phyloP scores from a whole-genome alignment of 495 filamentous ascomycete genomes.

The Schizothecium vesticola region DNA sequence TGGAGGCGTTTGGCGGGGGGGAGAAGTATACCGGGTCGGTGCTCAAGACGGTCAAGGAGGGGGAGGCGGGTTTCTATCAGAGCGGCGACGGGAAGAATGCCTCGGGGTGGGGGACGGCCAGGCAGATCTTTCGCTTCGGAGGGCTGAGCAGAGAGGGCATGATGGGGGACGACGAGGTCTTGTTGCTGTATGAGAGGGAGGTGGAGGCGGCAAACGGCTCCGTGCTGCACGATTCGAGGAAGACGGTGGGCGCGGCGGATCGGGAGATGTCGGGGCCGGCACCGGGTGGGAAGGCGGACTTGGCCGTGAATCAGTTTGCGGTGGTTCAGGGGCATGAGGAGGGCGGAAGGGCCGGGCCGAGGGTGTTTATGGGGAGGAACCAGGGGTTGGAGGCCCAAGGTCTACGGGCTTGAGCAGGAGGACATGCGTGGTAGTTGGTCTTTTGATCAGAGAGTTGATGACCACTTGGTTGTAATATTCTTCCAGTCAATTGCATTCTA shows the following conservation, averaged over 20 bases:
- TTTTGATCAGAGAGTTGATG: background rate
- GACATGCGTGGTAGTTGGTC: background rate
- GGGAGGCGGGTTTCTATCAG: constrained; percentile 48
- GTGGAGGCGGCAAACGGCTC: constrained; percentile 27
- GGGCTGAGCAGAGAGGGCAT: constrained; percentile 15
- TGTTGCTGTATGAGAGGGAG: constrained; percentile 31
- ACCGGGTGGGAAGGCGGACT: background rate
- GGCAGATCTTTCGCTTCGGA: constrained; percentile 51
- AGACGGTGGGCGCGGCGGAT: constrained; percentile 12
- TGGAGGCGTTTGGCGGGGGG: constrained; percentile 42
- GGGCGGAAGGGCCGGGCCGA: constrained; percentile 5
- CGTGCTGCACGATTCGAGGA: constrained; percentile 28
- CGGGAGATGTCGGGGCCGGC: background rate
- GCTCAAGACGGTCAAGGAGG: constrained; percentile 50
- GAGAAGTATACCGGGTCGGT: constrained; percentile 34
- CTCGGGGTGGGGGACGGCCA: constrained; percentile 47
- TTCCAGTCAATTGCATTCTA: background rate
- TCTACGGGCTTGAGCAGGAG: background rate
- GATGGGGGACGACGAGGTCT: constrained; percentile 10
- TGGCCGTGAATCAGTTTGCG: background rate
- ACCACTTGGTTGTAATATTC: background rate
- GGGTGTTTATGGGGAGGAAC: constrained; percentile 16
- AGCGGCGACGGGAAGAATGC: constrained; percentile 42
- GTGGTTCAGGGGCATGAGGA: background rate
- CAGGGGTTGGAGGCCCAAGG: background rate